Evolutionary conservation across 2,329 filamentous ascomycete genomes (phyloP), one percentile per base, ranked within the genome.

Genomic region (Colletotrichum sp.): DNA sequence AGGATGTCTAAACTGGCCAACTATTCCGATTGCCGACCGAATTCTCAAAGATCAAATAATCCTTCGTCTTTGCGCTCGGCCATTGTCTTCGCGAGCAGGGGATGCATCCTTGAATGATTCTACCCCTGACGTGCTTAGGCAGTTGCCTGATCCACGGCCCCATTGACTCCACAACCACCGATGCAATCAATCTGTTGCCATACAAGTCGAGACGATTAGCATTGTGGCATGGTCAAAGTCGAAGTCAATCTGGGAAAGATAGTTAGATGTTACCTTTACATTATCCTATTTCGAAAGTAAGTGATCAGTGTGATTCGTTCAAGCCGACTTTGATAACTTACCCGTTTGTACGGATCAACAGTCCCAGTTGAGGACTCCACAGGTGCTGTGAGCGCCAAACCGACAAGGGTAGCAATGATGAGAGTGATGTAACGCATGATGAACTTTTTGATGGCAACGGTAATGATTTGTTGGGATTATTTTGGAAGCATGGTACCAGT

Each of bases 21-120:
- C 3, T 1, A 47, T 2, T 0, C 12, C 2, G 0, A 51, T 8
- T 51, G 3, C 11, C 11, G 13, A 6, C 11, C 13, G 12, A 0
- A 5, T 13, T 11, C 6, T 13, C 6, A 21, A 21, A 0, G 4
- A 51, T 1, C n/a, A 12, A 21, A 47, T 4, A 4, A 0, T 4
- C 31, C 31, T 33, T 33, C 11, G 4, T 33, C 31, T 12, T 12
- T 33, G 31, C 4, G 31, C 31, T 11, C 11, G 31, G n/a, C 12
- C 11, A 21, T 2, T n/a, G 9, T 5, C 18, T 5, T 2, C 11
- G 9, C 11, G 38, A 43, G 0, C 5, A n/a, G 9, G 3, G 38
- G 9, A 11, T 2, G 3, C 5, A 13, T 47, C n/a, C 2, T 6
- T 47, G 1, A 13, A 47, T 8, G 2, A 47, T 21, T 13, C 11